Evolutionary conservation across 1,284 basidiomycete genomes (phyloP).

Genomic region (Mycena sp.): DNA sequence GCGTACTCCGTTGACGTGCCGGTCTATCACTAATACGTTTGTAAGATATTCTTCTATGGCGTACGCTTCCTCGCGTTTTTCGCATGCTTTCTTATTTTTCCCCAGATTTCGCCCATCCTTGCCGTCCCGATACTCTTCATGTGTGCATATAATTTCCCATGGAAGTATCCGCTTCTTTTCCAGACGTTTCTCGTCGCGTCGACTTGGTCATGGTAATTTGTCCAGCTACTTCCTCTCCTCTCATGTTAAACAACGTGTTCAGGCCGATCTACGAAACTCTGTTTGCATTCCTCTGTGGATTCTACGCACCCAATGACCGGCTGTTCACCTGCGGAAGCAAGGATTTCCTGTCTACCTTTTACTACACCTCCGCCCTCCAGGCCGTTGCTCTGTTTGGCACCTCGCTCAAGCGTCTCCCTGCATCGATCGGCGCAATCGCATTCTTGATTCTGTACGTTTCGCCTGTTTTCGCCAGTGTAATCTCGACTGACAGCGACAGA

Average conservation of each 20-base stretch:
- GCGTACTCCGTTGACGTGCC: background rate
- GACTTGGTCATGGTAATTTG: constrained; percentile 67
- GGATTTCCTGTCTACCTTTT: constrained; percentile 65
- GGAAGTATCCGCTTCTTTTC: constrained; percentile 56
- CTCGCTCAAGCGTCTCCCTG: constrained; percentile 64
- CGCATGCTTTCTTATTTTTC: background rate
- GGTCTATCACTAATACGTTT: background rate
- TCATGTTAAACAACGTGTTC: no score
- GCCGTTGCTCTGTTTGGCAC: constrained; percentile 76
- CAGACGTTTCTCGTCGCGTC: constrained; percentile 59
- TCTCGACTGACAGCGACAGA: constrained; percentile 38
- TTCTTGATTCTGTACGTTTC: constrained; percentile 60
- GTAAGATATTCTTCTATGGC: constrained; percentile 55
- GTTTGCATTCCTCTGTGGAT: constrained; percentile 55
- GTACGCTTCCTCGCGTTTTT: constrained; percentile 35
- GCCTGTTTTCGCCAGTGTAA: background rate
- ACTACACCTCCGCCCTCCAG: constrained; percentile 71
- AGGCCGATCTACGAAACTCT: constrained; percentile 51
- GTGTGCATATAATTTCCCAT: constrained; percentile 65
- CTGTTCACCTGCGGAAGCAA: constrained; percentile 54
- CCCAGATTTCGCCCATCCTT: constrained; percentile 33
- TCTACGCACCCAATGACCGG: constrained; percentile 43
- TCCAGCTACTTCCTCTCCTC: no score
- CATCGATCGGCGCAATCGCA: constrained; percentile 56
- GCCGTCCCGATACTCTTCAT: constrained; percentile 46